Percentiles rank a stretch among this genome's conserved stretches.
Evolutionary conservation across 2,329 filamentous ascomycete species (phyloP).

Genomic region (Pseudogymnoascus sp.): DNA sequence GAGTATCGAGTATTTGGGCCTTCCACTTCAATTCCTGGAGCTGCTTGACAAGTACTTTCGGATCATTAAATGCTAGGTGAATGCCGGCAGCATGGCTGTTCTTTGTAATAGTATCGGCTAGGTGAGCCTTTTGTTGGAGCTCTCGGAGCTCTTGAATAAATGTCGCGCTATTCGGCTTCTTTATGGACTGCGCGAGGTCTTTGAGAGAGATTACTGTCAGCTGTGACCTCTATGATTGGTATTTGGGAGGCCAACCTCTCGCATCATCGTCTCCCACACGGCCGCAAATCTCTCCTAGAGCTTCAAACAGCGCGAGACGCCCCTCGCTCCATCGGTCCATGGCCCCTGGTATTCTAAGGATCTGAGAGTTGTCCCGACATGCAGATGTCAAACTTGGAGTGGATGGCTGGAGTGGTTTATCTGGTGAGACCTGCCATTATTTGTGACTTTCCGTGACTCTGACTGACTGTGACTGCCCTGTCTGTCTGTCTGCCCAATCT

Average conservation of each 20-base stretch:
- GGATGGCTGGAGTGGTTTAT: background rate
- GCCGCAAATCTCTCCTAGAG: conserved; percentile 10
- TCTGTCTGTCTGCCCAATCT: background rate
- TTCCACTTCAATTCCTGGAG: background rate
- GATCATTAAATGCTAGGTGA: background rate
- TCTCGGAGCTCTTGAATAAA: background rate
- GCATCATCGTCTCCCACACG: background rate
- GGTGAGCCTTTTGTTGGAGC: background rate
- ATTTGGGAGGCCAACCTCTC: background rate
- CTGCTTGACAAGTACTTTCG: background rate
- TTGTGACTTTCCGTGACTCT: background rate
- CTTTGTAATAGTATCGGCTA: background rate
- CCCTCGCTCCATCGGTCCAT: conserved; percentile 12
- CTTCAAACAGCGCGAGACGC: conserved; percentile 11
- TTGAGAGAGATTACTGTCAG: background rate
- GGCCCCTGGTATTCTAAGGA: background rate
- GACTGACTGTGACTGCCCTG: too few relatives aligned
- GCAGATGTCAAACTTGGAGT: background rate
- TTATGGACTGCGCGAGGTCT: background rate
- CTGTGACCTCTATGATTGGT: background rate
- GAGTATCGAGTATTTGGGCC: background rate
- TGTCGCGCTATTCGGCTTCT: background rate
- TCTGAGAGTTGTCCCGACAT: background rate
- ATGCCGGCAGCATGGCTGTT: background rate
- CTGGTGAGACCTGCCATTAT: background rate